phyloP scores from a whole-genome alignment of 306 rosid species.

The Luffa acutangula region DNA sequence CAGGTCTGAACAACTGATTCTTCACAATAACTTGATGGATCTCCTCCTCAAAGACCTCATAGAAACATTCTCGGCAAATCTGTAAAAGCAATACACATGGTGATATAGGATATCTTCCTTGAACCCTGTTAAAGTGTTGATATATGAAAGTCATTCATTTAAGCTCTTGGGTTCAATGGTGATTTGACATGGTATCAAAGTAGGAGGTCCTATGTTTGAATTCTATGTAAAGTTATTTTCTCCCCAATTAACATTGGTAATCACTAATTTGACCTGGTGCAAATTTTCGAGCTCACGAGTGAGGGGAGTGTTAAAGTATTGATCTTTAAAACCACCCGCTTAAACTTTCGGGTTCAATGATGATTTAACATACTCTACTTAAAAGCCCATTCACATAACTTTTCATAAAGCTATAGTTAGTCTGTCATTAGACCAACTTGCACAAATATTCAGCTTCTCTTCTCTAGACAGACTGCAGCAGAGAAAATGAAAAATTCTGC shows the following conservation, averaged over 20 bases:
- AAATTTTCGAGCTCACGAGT: no score
- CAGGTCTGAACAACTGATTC: slow-evolving; percentile 46
- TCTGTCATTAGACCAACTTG: not conserved
- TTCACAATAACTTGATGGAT: slow-evolving; percentile 55
- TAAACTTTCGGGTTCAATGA: not conserved
- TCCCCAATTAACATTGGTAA: no score
- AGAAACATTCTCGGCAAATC: slow-evolving; percentile 84
- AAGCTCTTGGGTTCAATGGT: not conserved
- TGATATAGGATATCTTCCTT: not conserved
- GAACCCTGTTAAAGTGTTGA: not conserved
- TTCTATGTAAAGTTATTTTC: no score
- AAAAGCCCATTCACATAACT: not conserved
- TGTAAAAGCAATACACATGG: slow-evolving; percentile 1
- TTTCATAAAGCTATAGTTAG: not conserved
- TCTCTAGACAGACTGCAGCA: not conserved
- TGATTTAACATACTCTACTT: not conserved
- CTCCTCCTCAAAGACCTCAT: slow-evolving; percentile 68
- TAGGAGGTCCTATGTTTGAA: no score
- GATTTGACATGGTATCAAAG: no score
- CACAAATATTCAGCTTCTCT: not conserved
- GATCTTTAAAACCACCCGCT: not conserved
- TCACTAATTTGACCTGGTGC: no score
- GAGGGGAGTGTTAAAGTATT: not conserved
- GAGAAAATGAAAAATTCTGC: not conserved
- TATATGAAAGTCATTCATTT: not conserved